phyloP scores from a whole-genome alignment of 1,139 yeast genomes.

The Sugiyamaella paludigena region DNA sequence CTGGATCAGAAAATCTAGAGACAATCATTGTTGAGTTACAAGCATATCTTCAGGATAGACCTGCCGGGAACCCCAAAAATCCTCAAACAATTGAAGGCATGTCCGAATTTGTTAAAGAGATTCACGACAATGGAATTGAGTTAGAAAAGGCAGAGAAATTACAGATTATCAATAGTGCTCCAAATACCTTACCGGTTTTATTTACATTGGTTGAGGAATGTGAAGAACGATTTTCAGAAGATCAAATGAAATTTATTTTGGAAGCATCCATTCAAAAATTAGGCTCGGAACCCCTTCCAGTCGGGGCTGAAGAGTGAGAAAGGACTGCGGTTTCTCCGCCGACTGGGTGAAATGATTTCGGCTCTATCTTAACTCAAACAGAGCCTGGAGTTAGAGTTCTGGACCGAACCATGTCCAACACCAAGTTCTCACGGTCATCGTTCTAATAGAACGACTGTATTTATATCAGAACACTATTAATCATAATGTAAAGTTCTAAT shows the following conservation, averaged over 20 bases:
- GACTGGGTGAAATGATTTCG: too few species aligned
- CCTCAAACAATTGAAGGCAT: slow-evolving; percentile 51
- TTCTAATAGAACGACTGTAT: not conserved
- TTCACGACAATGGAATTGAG: slow-evolving; percentile 53
- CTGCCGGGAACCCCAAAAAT: slow-evolving; percentile 40
- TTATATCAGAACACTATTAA: not conserved
- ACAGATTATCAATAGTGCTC: slow-evolving; percentile 78
- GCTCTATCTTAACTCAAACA: too few species aligned
- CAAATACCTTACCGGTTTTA: slow-evolving; percentile 73
- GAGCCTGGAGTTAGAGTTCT: too few species aligned
- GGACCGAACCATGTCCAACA: too few species aligned
- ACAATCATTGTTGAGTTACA: slow-evolving; percentile 60
- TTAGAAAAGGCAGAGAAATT: slow-evolving; percentile 81
- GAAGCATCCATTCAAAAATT: slow-evolving; percentile 20
- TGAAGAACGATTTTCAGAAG: slow-evolving; percentile 72
- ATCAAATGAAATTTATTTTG: slow-evolving; percentile 38
- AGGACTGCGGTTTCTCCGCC: too few species aligned
- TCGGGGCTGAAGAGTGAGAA: slow-evolving; percentile 10
- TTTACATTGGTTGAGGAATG: slow-evolving; percentile 87
- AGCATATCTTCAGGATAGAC: slow-evolving; percentile 48
- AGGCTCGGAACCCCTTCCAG: slow-evolving; percentile 28
- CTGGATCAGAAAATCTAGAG: slow-evolving; percentile 47
- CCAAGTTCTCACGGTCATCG: too few species aligned
- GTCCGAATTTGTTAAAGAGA: slow-evolving; percentile 42
- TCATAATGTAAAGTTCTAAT: not conserved